Evolutionary conservation across 2,329 filamentous ascomycete species (phyloP), one percentile per base, ranked within the genome.

Genomic region (Pestalotiopsis sp.): DNA sequence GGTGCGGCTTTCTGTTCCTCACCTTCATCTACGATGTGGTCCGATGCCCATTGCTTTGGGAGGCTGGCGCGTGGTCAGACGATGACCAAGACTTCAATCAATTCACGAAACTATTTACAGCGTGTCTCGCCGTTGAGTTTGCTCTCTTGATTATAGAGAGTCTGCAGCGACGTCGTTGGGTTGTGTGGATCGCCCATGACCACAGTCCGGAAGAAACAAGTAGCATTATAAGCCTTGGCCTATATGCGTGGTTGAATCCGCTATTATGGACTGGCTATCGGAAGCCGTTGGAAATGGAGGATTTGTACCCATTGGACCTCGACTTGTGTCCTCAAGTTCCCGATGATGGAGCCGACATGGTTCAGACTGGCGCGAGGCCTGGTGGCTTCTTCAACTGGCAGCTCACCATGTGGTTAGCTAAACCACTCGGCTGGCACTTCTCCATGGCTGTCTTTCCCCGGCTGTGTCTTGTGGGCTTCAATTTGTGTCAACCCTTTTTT

Each of bases 181-280:
- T 14, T 23, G 11, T 14, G 25, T n/a, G 27, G 57, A 36, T 12
- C 20, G 57, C 23, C 20, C 12, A 59, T 59, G 59, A 68, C 4
- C 70, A 72, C 65, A 76, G 74, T 60, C 80, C 79, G 1, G 80
- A 82, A 68, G 78, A 80, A 65, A 77, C 75, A 4, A 77, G 75
- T 31, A 77, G 78, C 4, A 70, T 81, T 6, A 79, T 79, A 67
- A 76, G 75, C 3, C 73, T 80, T 14, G 72, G 76, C 13, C 65
- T 79, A 2, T 81, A 80, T 69, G 75, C 73, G 58, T 81, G 78
- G 75, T 69, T 82, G 38, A 80, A 80, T 69, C 68, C 70, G 17
- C 72, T 82, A 3, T 79, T 82, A 67, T 56, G 68, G 3, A 63
- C 62, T 4, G 83, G 82, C 12, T 83, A 81, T 65, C 73, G 71